Evolutionary conservation across 768 basidiomycete genomes (phyloP).

Genomic region (Podaxis sp.): DNA sequence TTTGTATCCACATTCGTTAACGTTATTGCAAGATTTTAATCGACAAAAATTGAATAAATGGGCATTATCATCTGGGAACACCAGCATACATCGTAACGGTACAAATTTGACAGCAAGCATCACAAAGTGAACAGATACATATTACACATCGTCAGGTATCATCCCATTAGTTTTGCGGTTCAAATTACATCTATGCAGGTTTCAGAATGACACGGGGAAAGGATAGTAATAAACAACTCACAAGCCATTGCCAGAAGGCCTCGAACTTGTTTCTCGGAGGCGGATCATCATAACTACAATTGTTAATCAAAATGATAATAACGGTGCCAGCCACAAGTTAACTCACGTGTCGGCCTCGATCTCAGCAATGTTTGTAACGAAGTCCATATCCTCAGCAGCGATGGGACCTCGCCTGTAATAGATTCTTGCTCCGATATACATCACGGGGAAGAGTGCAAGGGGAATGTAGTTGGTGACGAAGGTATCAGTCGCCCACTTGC

Average conservation of each 20-base stretch:
- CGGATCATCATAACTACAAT: conserved; percentile 61
- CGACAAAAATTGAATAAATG: conserved; percentile 10
- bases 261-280: conserved; percentile 67
- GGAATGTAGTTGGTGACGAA: conserved; percentile 88
- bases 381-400: conserved; percentile 77
- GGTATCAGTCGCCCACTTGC: conserved; percentile 46
- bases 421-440: conserved; percentile 63
- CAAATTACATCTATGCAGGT: conserved; percentile 16
- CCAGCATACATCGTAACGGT: neutral
- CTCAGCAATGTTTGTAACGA: conserved; percentile 64
- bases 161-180: neutral
- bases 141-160: neutral
- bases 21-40: conserved; percentile 11
- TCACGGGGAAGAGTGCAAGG: conserved; percentile 65
- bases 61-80: neutral
- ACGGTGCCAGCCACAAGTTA: neutral
- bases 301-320: neutral
- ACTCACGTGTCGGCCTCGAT: conserved; percentile 64
- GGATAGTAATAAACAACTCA: conserved; percentile 41
- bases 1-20: conserved; percentile 14
- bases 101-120: neutral
- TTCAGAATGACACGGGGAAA: conserved; percentile 12
- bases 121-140: neutral
- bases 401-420: conserved; percentile 47
- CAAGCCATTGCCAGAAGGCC: conserved; percentile 78